Evolutionary conservation across 805 yeast species (phyloP), one percentile per base, ranked within the genome.

Genomic region (Candida ascalaphidarum): DNA sequence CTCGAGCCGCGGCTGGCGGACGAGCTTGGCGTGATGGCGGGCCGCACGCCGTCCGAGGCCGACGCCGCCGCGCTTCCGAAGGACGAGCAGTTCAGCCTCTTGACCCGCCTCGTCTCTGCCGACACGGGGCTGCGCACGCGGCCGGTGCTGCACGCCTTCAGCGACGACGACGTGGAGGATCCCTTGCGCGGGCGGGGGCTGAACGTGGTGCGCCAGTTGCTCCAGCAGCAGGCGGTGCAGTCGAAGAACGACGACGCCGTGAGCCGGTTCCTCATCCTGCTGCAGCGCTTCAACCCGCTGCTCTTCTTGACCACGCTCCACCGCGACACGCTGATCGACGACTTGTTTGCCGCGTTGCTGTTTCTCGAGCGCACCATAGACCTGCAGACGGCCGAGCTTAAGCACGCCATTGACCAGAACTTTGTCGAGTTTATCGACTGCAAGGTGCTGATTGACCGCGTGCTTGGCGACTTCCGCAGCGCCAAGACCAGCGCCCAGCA

Each of bases 401-500:
- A 58, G 32, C 37, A 46, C 2, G 63, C 54, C 7, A 49, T 62
- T 5, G 55, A 59, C 32, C 53, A 50, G 18, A 60, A 62, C 32
- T 62, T 49, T 36, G 38, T 46, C 16, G 45, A 46, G 27, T 59
- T 62, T 28, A 43, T 62, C 28, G 43, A 55, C 29, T 55, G 63
- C 35, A 62, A 62, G 30, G 41, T 44, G 25, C 42, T 58, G 4
- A 59, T 62, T n/a, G 69, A 62, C 36, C 52, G 51, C n/a, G 46
- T 54, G 3, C 42, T 62, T 36, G 43, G 38, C 11, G 47, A 46
- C 6, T 62, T 61, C 39, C 52, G 52, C 32, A 36, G 39, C 14
- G 54, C 39, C 47, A 59, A 58, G 37, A 50, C 63, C 5, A 37
- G 38, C 22, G 51, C 58, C 4, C 66, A 58, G 33, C 41, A 44